Evolutionary conservation across 2,329 filamentous ascomycete genomes (phyloP).

Genomic region (Bipolaris cookei): DNA sequence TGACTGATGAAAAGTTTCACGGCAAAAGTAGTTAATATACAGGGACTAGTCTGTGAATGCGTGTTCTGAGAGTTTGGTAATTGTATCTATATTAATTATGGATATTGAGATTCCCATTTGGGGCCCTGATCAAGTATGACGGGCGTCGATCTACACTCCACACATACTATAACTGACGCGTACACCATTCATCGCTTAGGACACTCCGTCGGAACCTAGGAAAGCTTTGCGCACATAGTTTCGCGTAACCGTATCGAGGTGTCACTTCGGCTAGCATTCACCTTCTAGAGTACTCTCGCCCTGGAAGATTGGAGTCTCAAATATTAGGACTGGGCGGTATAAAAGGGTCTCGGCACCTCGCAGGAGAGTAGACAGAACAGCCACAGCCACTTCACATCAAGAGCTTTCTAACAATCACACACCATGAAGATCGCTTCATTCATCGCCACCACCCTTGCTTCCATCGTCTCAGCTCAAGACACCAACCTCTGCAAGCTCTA

Average conservation of each 20-base stretch:
- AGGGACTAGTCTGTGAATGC: background rate
- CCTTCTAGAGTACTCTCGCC: too few species aligned
- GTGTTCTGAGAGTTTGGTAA: background rate
- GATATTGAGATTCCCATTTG: background rate
- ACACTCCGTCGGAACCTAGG: background rate
- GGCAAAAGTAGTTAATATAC: background rate
- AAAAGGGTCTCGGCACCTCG: constrained; percentile 2
- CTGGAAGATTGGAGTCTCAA: too few species aligned
- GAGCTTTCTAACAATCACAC: background rate
- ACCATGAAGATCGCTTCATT: constrained; percentile 8
- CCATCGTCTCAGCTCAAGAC: constrained; percentile 2
- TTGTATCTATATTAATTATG: background rate
- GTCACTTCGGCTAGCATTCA: too few species aligned
- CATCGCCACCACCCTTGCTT: constrained; percentile 4
- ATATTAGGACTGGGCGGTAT: background rate
- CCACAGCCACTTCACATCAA: background rate
- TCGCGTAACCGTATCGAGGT: background rate
- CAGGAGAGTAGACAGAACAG: background rate
- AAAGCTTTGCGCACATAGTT: background rate
- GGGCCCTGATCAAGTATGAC: background rate
- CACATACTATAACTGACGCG: background rate
- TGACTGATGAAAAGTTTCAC: background rate
- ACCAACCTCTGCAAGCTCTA: constrained; percentile 27
- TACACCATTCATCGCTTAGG: background rate
- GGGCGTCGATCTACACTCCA: background rate